These are phyloP conservation scores for Colletotrichum sansevieriae DNA, from an alignment of 2,329 filamentous ascomycete genomes.

Conservation along the genomic window DNA sequence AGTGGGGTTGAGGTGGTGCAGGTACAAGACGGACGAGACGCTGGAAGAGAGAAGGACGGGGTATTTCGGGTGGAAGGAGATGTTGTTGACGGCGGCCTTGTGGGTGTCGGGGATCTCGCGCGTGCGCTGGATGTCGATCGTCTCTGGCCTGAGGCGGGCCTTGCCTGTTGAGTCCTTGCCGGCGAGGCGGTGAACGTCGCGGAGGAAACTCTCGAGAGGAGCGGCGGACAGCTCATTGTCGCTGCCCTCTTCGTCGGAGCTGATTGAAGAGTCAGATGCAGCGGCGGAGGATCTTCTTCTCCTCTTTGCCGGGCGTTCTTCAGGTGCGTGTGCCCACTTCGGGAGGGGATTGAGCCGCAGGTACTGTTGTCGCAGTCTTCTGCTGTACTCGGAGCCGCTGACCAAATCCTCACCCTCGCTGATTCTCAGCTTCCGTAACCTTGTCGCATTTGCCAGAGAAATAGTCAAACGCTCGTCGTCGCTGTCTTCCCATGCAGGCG, in stretches of 20 bases:
- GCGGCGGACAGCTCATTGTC: conserved; percentile 75
- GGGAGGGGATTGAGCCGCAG: conserved; percentile 71
- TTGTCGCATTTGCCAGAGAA: conserved; percentile 81
- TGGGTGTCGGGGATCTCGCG: conserved; percentile 87
- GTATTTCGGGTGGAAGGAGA: conserved; percentile 90
- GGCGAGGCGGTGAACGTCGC: conserved; percentile 78
- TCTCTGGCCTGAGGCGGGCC: conserved; percentile 85
- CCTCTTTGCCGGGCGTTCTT: conserved; percentile 64
- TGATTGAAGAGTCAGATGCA: conserved; percentile 50
- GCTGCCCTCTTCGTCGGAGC: conserved; percentile 63
- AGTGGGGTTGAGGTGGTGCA: conserved; percentile 88
- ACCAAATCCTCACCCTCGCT: conserved; percentile 89
- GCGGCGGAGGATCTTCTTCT: conserved; percentile 65
- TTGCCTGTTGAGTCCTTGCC: conserved; percentile 60
- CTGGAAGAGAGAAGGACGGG: conserved; percentile 92
- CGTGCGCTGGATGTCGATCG: conserved; percentile 89
- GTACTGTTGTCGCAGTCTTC: conserved; percentile 83
- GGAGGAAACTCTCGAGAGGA: conserved; percentile 84
- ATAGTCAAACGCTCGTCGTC: conserved; percentile 91
- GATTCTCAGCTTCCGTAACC: conserved; percentile 85
- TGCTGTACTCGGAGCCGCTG: conserved; percentile 86
- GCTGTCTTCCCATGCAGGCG: conserved; percentile 90
- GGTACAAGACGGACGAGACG: conserved; percentile 84
- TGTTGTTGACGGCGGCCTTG: conserved; percentile 82
- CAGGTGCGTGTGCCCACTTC: conserved; percentile 68